A percentile compares a stretch with the other conserved stretches of the same genome.
Conservation (phyloP, 306 rosid genomes). For the Rubus idaeus region DNA sequence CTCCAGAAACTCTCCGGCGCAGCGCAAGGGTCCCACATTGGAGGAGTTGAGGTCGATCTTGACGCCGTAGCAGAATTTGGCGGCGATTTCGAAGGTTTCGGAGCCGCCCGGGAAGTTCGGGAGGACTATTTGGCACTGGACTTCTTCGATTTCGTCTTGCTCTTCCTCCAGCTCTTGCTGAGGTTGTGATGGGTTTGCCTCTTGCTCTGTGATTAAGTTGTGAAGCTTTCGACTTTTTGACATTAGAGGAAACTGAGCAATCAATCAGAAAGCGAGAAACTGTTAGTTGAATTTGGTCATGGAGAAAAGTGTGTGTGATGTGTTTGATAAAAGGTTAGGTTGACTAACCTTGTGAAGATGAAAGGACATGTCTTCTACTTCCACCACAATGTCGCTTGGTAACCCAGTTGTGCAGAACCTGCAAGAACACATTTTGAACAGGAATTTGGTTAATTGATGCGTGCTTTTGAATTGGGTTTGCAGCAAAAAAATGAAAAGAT, state of each 20-base stretch:
- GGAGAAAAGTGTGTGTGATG: neutral
- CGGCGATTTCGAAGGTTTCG: conserved; percentile 81
- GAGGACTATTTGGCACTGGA: conserved; percentile 63
- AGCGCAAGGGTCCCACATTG: conserved; percentile 85
- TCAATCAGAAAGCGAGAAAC: neutral
- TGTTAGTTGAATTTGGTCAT: conserved; percentile 2
- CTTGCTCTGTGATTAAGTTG: conserved; percentile 67
- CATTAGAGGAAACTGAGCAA: conserved; percentile 85
- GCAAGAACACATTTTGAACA: conserved; percentile 9
- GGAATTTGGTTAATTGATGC: neutral
- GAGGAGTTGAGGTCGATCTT: conserved; percentile 68
- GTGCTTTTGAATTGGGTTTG: conserved; percentile 1
- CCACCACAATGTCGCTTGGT: conserved; percentile 92
- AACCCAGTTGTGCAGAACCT: conserved; percentile 98
- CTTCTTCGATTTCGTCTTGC: conserved; percentile 57
- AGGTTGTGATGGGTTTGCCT: conserved; percentile 35
- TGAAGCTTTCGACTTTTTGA: conserved; percentile 79
- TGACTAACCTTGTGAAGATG: conserved; percentile 87
- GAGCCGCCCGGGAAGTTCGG: conserved; percentile 81
- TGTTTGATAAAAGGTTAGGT: neutral
- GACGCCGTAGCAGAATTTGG: conserved; percentile 93
- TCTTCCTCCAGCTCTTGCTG: neutral
- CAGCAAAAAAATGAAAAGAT: neutral
- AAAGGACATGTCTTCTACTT: conserved; percentile 83
- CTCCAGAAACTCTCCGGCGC: conserved; percentile 91